A percentile compares a stretch with the other conserved stretches of the same genome.
Conservation (phyloP, 139 green algal genomes). For the Asterochloris erici region DNA sequence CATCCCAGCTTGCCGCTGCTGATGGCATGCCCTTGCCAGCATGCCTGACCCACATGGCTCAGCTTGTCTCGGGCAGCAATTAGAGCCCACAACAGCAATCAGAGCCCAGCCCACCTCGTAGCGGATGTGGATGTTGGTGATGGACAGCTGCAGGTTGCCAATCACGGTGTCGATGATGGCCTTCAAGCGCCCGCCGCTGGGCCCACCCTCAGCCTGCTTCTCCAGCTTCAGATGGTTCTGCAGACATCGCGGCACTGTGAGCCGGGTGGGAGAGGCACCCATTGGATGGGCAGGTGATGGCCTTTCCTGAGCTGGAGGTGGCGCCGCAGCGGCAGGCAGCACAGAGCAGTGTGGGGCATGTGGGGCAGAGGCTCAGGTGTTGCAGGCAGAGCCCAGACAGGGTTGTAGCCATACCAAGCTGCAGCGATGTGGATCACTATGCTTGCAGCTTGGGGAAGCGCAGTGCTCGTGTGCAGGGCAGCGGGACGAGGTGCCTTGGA, state of each 20-base stretch:
- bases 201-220: conserved; percentile 20
- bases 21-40: too few species aligned
- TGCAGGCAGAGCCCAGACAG: too few species aligned
- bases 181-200: conserved; percentile 34
- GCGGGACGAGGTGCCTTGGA: too few species aligned
- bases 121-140: conserved; percentile 93
- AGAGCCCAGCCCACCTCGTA: conserved; percentile 48
- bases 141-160: conserved; percentile 79
- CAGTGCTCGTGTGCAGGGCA: too few species aligned
- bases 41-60: too few species aligned
- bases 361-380: too few species aligned
- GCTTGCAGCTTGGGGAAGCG: too few species aligned
- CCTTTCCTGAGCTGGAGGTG: neutral
- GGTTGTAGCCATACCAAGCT: too few species aligned
- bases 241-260: neutral
- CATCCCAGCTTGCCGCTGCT: too few species aligned
- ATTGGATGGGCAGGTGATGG: neutral
- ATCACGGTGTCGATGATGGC: conserved; percentile 79
- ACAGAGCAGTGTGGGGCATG: too few species aligned
- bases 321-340: too few species aligned
- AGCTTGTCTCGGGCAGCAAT: neutral
- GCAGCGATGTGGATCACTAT: too few species aligned
- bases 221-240: conserved; percentile 10
- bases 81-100: neutral
- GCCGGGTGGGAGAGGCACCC: neutral